phyloP scores from a whole-genome alignment of 2,329 filamentous ascomycete genomes.

The Penicillium vulpinum region DNA sequence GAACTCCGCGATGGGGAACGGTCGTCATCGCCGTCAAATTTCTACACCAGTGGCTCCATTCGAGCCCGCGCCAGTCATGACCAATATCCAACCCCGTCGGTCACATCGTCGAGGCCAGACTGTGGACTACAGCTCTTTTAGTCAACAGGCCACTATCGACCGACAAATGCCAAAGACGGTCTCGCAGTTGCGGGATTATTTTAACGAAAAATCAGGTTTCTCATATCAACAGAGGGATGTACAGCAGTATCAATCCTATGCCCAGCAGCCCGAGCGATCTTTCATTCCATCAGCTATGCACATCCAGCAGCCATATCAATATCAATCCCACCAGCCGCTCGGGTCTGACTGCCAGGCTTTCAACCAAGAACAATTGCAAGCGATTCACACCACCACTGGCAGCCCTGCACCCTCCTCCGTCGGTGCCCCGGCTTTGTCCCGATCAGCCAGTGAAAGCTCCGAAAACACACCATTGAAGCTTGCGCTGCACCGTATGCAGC shows the following conservation, averaged over 20 bases:
- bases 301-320: conserved; percentile 25
- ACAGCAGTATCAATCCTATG: conserved; percentile 17
- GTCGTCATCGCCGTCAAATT: conserved; percentile 81
- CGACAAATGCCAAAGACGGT: conserved; percentile 27
- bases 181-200: conserved; percentile 27
- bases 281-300: conserved; percentile 17
- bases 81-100: conserved; percentile 47
- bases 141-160: conserved; percentile 43
- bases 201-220: conserved; percentile 32
- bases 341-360: conserved; percentile 32
- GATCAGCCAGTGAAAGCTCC: conserved; percentile 23
- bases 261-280: conserved; percentile 51
- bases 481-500: conserved; percentile 32
- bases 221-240: conserved; percentile 12
- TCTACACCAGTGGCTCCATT: conserved; percentile 74
- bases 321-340: conserved; percentile 30
- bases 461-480: conserved; percentile 24
- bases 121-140: conserved; percentile 69
- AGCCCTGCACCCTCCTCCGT: conserved; percentile 23
- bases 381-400: conserved; percentile 34
- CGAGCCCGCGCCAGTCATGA: conserved; percentile 67
- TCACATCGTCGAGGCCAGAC: conserved; percentile 81
- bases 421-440: conserved; percentile 22
- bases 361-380: conserved; percentile 33
- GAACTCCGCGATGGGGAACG: conserved; percentile 51